phyloP scores from a whole-genome alignment of 2,329 filamentous ascomycete genomes.

The Botrytis squamosa region DNA sequence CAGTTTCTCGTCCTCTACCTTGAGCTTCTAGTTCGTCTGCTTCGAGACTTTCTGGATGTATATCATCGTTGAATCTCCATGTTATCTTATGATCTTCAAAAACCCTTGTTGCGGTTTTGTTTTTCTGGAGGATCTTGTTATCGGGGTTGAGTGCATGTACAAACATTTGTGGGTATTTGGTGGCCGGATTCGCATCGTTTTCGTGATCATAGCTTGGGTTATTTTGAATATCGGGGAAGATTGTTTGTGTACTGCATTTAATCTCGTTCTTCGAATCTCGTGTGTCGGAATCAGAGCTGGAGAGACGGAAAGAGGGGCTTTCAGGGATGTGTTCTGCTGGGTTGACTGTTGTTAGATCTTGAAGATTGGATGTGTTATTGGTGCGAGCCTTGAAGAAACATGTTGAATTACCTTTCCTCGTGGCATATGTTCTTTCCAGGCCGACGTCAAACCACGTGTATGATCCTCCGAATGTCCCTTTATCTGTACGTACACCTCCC shows the following conservation, averaged over 20 bases:
- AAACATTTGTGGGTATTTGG: constrained; percentile 25
- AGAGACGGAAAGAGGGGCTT: constrained; percentile 16
- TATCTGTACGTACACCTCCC: constrained; percentile 40
- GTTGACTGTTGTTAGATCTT: background rate
- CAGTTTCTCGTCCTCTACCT: constrained; percentile 53
- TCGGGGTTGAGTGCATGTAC: constrained; percentile 44
- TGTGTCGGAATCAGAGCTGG: background rate
- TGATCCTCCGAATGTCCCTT: constrained; percentile 48
- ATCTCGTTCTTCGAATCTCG: background rate
- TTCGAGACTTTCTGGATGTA: constrained; percentile 45
- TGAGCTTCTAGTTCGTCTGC: constrained; percentile 39
- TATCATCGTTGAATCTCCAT: constrained; percentile 54
- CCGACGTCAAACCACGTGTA: constrained; percentile 66
- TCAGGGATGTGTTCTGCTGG: background rate
- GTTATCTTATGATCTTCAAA: constrained; percentile 48
- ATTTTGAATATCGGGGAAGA: constrained; percentile 37
- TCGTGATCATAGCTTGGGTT: constrained; percentile 16
- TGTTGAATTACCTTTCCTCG: constrained; percentile 26
- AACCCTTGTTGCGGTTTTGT: constrained; percentile 44
- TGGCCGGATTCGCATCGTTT: background rate
- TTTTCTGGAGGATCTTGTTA: constrained; percentile 46
- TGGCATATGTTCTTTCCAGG: constrained; percentile 53
- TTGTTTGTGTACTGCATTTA: constrained; percentile 42
- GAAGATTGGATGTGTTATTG: background rate
- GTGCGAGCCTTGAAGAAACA: background rate